Evolutionary conservation across 495 filamentous ascomycete genomes (phyloP).

Genomic region (Pseudomonodictys pantanalensis): DNA sequence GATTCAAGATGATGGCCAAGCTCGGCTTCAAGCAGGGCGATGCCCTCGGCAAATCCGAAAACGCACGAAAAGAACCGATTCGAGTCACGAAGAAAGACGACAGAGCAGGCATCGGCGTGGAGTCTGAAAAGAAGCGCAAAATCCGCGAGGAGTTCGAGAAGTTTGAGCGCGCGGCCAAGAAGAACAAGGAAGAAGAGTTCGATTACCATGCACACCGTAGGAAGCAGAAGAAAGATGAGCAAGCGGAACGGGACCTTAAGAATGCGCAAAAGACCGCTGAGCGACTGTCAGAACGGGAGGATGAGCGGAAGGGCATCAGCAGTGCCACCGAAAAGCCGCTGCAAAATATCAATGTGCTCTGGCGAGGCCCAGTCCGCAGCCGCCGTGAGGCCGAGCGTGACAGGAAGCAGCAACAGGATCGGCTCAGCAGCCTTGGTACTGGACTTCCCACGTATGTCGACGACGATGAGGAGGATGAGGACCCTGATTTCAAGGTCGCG

Average conservation of each 20-base stretch:
- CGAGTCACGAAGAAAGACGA: slow-evolving; percentile 70
- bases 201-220: slow-evolving; percentile 74
- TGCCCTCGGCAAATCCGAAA: slow-evolving; percentile 59
- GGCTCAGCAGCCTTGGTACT: slow-evolving; percentile 55
- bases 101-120: slow-evolving; percentile 79
- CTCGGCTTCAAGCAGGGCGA: slow-evolving; percentile 80
- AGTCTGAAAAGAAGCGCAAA: slow-evolving; percentile 78
- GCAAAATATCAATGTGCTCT: slow-evolving; percentile 72
- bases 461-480: slow-evolving; percentile 54
- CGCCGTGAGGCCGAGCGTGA: slow-evolving; percentile 67
- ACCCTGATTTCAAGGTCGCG: slow-evolving; percentile 51
- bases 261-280: slow-evolving; percentile 83
- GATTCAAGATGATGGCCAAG: slow-evolving; percentile 93
- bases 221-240: slow-evolving; percentile 66
- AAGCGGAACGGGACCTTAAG: slow-evolving; percentile 62
- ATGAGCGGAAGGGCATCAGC: slow-evolving; percentile 2
- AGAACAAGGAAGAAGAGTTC: slow-evolving; percentile 64
- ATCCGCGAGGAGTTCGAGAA: slow-evolving; percentile 56
- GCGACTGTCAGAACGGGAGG: slow-evolving; percentile 58
- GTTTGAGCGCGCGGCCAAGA: slow-evolving; percentile 52
- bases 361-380: slow-evolving; percentile 71
- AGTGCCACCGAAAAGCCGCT: slow-evolving; percentile 38
- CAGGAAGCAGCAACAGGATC: slow-evolving; percentile 62
- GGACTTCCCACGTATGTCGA: slow-evolving; percentile 54
- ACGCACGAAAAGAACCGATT: slow-evolving; percentile 61